Percentiles rank a stretch among this genome's conserved stretches.
phyloP scores from a whole-genome alignment of 1,284 basidiomycete genomes.

The Leccinum subrobustum region DNA sequence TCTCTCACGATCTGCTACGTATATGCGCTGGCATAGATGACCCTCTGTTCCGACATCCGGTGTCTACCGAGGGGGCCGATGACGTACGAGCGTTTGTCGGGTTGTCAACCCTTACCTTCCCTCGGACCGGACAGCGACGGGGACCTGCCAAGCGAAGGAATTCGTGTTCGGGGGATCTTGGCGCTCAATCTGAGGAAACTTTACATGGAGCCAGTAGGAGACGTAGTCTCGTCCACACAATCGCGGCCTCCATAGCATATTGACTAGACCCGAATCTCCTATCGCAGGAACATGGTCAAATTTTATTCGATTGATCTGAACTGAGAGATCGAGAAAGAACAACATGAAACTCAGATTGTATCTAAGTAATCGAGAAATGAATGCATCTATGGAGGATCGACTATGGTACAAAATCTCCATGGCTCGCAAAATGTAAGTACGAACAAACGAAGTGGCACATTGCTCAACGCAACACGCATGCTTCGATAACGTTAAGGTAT shows the following conservation, averaged over 20 bases:
- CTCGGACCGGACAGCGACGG: not conserved
- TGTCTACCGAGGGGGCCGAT: not conserved
- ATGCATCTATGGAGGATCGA: not conserved
- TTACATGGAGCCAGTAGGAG: not conserved
- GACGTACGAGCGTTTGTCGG: not conserved
- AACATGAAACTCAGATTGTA: not conserved
- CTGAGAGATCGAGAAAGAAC: not conserved
- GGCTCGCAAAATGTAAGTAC: slow-evolving; percentile 10
- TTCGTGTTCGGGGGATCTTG: not conserved
- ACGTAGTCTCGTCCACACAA: not conserved
- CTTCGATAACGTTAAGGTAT: slow-evolving; percentile 31
- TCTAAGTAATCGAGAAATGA: not conserved
- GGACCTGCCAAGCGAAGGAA: not conserved
- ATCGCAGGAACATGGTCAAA: not conserved
- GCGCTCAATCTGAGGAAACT: not conserved
- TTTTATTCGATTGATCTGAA: not conserved
- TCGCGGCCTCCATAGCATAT: not conserved
- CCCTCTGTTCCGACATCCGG: not conserved
- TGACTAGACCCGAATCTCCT: not conserved
- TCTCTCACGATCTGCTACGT: not conserved
- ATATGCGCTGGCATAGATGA: not conserved
- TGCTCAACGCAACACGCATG: slow-evolving; percentile 1
- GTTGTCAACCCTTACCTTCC: not conserved
- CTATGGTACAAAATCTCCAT: not conserved
- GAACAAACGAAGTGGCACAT: slow-evolving; percentile 12